Evolutionary conservation across 2,329 filamentous ascomycete species (phyloP), one percentile per base, ranked within the genome.

Genomic region (Pezicula radicicola): DNA sequence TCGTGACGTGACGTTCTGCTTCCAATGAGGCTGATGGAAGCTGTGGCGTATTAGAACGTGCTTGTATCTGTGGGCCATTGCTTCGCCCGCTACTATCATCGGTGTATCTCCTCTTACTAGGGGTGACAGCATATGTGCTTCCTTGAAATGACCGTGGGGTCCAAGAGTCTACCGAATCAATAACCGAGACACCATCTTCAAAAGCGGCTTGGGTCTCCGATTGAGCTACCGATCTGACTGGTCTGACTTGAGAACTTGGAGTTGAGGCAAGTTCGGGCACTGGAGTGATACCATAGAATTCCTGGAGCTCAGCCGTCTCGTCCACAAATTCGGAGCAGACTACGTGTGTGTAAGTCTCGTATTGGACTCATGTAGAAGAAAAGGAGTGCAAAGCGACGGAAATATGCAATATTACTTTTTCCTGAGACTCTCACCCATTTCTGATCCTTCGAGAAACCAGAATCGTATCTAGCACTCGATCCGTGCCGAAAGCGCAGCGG

Each of bases 381-480:
- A 33, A 10, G n/a, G 12, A 18, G 10, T 19, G n/a, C 18, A 21
- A 21, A 21, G 21, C 3, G 5, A 21, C 13, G 21, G 33, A 25
- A 28, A 35, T 8, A 21, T 21, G 21, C 21, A 21, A 9, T 52
- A 57, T 50, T 51, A 67, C 64, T 59, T 35, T 60, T 60, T 10
- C 60, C 63, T 27, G 60, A 52, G 16, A 53, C 54, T 28, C 56
- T 61, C 40, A 69, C 55, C 68, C 68, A 70, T 25, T 59, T 54
- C 50, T 70, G 68, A 55, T 65, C 59, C 33, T 61, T 59, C 27
- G 66, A 55, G 49, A 69, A 69, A 33, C 62, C 56, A 36, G 55
- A 53, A 52, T 67, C 60, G 55, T 67, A 67, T 53, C 56, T 61
- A 16, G 65, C 65, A 54, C 61, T 64, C 15, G 66, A 68, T 27